phyloP scores from a whole-genome alignment of 495 filamentous ascomycete genomes.

The Clohesyomyces aquaticus region DNA sequence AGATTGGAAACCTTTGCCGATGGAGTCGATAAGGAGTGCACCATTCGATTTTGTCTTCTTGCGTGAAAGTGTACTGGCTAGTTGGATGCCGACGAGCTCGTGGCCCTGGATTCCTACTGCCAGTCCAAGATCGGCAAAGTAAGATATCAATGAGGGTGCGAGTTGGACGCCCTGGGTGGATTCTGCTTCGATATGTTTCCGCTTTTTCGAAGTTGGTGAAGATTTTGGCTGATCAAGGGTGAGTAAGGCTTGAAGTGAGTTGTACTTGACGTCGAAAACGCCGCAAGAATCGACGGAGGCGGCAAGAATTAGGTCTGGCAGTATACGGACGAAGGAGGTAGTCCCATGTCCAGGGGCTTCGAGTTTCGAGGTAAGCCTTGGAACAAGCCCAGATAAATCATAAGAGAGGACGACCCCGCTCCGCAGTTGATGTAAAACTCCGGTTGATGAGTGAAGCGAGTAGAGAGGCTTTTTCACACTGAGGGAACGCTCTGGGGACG shows the following conservation, averaged over 20 bases:
- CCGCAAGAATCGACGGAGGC: slow-evolving; percentile 33
- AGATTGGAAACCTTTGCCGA: slow-evolving; percentile 40
- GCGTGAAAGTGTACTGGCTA: slow-evolving; percentile 28
- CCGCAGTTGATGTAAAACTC: slow-evolving; percentile 58
- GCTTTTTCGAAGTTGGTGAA: slow-evolving; percentile 33
- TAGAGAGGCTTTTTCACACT: slow-evolving; percentile 34
- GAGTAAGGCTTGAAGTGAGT: slow-evolving; percentile 41
- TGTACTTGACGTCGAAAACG: slow-evolving; percentile 47
- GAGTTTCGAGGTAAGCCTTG: slow-evolving; percentile 43
- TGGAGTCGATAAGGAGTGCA: slow-evolving; percentile 42
- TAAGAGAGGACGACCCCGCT: slow-evolving; percentile 54
- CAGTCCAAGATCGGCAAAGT: slow-evolving; percentile 42
- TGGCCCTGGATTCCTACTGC: slow-evolving; percentile 38
- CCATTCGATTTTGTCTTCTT: slow-evolving; percentile 27
- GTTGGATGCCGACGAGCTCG: slow-evolving; percentile 43
- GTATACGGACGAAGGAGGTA: slow-evolving; percentile 53
- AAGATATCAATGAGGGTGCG: slow-evolving; percentile 22
- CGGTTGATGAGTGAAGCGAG: slow-evolving; percentile 60
- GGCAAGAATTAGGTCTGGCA: slow-evolving; percentile 38
- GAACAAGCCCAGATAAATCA: slow-evolving; percentile 55
- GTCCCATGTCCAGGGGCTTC: not conserved
- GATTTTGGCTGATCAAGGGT: slow-evolving; percentile 9
- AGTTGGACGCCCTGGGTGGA: not conserved
- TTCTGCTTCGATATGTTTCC: slow-evolving; percentile 27
- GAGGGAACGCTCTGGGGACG: not conserved